phyloP scores from a whole-genome alignment of 2,329 filamentous ascomycete species.

The Fusarium sp. region DNA sequence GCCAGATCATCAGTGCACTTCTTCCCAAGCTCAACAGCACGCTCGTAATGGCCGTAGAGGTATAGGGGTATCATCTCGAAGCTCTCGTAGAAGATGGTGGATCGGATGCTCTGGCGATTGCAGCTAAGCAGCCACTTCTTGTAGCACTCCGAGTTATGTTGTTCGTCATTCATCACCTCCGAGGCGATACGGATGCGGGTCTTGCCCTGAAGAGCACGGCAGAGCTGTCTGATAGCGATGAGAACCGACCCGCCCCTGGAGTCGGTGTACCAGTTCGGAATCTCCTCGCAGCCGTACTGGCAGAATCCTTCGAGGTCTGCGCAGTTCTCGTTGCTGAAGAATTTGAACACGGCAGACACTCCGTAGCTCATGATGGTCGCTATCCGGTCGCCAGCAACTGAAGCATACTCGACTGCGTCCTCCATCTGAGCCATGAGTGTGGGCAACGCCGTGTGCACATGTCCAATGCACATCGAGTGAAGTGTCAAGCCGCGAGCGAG shows the following conservation, averaged over 20 bases:
- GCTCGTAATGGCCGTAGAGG: slow-evolving; percentile 71
- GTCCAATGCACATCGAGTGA: slow-evolving; percentile 76
- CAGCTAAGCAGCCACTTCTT: slow-evolving; percentile 67
- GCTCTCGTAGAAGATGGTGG: slow-evolving; percentile 75
- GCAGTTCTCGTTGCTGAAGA: slow-evolving; percentile 77
- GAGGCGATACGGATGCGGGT: slow-evolving; percentile 64
- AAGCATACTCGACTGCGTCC: slow-evolving; percentile 73
- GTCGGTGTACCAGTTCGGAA: slow-evolving; percentile 78
- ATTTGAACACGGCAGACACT: slow-evolving; percentile 72
- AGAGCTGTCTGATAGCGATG: slow-evolving; percentile 73
- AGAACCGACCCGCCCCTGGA: slow-evolving; percentile 78
- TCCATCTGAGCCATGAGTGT: slow-evolving; percentile 71
- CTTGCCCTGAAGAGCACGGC: slow-evolving; percentile 80
- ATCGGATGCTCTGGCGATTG: slow-evolving; percentile 70
- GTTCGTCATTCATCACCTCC: slow-evolving; percentile 74
- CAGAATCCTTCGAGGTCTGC: slow-evolving; percentile 78
- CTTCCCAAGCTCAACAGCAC: slow-evolving; percentile 68
- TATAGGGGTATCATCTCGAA: slow-evolving; percentile 73
- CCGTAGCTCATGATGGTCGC: slow-evolving; percentile 79
- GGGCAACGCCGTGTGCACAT: slow-evolving; percentile 72
- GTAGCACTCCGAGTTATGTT: slow-evolving; percentile 70
- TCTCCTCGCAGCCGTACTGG: slow-evolving; percentile 78
- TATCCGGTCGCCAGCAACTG: slow-evolving; percentile 76
- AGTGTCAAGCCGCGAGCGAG: slow-evolving; percentile 76
- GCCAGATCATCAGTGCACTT: slow-evolving; percentile 59